Percentiles rank a stretch among this genome's conserved stretches.
phyloP scores from a whole-genome alignment of 139 green algal genomes.

The Chlamydomonas asymmetrica region DNA sequence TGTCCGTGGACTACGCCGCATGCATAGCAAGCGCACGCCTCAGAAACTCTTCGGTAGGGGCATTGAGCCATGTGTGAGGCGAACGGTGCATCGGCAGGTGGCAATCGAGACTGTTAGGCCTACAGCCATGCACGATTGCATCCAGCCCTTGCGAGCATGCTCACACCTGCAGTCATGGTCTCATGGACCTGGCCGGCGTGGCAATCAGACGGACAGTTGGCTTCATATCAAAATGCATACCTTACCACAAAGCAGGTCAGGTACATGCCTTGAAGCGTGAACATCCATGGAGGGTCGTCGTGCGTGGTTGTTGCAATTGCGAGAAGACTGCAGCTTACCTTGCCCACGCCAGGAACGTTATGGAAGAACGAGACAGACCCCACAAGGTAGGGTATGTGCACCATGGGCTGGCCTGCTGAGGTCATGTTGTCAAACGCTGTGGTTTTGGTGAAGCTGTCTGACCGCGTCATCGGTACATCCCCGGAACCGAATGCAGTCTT shows the following conservation, averaged over 20 bases:
- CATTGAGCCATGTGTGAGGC: no score
- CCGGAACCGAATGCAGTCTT: neutral
- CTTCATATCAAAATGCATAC: neutral
- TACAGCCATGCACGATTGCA: no score
- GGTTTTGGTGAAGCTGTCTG: neutral
- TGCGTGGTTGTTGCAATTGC: neutral
- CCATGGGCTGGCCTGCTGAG: no score
- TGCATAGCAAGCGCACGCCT: no score
- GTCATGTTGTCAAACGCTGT: neutral
- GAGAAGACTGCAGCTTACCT: neutral
- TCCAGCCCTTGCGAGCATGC: no score
- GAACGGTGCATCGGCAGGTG: no score
- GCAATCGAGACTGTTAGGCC: no score
- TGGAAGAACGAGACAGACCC: conserved; percentile 21
- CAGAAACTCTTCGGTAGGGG: no score
- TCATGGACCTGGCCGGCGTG: no score
- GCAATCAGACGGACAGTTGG: neutral
- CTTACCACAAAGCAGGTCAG: neutral
- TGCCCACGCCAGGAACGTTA: conserved; percentile 12
- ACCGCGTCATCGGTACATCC: neutral
- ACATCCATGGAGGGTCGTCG: neutral
- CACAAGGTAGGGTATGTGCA: conserved; percentile 17
- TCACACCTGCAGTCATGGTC: no score
- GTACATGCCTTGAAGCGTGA: neutral
- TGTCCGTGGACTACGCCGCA: no score